phyloP scores from a whole-genome alignment of 257 asterid species.

The Scutellaria galericulata region DNA sequence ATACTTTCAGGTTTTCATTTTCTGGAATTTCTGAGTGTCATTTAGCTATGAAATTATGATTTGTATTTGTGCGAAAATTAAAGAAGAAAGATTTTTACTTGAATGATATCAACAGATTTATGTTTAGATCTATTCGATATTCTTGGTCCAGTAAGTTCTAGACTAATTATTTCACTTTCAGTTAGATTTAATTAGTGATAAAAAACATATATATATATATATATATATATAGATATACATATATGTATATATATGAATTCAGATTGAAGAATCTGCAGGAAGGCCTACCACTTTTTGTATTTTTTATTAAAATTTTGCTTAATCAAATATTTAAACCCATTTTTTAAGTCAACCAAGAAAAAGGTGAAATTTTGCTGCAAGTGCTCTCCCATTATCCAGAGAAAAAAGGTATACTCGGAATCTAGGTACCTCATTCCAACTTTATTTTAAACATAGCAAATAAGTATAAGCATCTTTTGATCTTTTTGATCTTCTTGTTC shows the following conservation, averaged over 20 bases:
- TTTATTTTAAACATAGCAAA: neutral
- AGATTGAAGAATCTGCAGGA: neutral
- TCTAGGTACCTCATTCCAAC: neutral
- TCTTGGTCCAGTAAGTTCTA: too few relatives aligned
- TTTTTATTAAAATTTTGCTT: neutral
- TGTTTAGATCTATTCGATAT: too few relatives aligned
- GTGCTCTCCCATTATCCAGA: neutral
- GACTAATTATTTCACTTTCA: too few relatives aligned
- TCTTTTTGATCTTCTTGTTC: neutral
- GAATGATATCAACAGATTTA: too few relatives aligned
- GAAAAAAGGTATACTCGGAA: neutral
- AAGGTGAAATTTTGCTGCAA: neutral
- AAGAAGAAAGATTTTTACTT: too few relatives aligned
- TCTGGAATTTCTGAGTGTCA: neutral
- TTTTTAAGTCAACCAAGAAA: neutral
- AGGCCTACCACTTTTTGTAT: slow-evolving; percentile 4
- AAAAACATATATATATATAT: too few relatives aligned
- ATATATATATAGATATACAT: too few relatives aligned
- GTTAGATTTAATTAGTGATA: too few relatives aligned
- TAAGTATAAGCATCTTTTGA: neutral
- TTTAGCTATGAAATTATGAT: too few relatives aligned
- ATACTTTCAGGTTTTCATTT: neutral
- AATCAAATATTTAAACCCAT: neutral
- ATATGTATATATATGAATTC: neutral
- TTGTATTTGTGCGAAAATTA: too few relatives aligned